Evolutionary conservation across 2,329 filamentous ascomycete genomes (phyloP).

Genomic region (Aureobasidium sp.): DNA sequence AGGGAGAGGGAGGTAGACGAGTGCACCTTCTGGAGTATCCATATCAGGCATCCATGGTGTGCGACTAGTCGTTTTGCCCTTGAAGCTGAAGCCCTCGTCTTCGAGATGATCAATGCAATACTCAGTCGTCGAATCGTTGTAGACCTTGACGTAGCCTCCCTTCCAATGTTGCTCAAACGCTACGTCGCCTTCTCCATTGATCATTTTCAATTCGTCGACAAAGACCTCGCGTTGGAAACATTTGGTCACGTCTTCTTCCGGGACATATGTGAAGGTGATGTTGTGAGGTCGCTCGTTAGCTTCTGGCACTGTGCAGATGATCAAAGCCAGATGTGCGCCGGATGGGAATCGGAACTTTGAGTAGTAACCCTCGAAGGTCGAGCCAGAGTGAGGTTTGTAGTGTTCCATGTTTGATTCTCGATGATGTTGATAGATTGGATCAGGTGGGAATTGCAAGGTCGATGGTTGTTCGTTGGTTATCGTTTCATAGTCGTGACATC

Average conservation of each 20-base stretch:
- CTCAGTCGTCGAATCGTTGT: constrained; percentile 29
- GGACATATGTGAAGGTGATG: constrained; percentile 44
- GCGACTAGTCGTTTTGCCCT: constrained; percentile 31
- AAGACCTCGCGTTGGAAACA: constrained; percentile 38
- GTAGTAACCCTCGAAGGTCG: constrained; percentile 44
- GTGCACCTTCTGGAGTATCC: constrained; percentile 37
- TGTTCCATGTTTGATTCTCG: constrained; percentile 13
- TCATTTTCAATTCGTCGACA: constrained; percentile 32
- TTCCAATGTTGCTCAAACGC: constrained; percentile 36
- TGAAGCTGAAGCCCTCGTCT: constrained; percentile 31
- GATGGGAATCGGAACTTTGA: constrained; percentile 42
- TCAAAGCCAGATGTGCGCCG: constrained; percentile 38
- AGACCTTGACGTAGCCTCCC: constrained; percentile 32
- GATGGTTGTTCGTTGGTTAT: neutral
- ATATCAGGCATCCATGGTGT: constrained; percentile 32
- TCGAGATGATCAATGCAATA: constrained; percentile 25
- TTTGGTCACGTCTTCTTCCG: constrained; percentile 23
- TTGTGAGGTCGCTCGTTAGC: constrained; percentile 34
- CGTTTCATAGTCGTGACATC: constrained; percentile 8
- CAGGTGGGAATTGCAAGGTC: neutral
- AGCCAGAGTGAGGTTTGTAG: constrained; percentile 33
- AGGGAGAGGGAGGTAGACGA: constrained; percentile 40
- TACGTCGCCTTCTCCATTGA: constrained; percentile 20
- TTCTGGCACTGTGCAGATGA: constrained; percentile 40
- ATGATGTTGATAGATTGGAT: neutral